Evolutionary conservation across 2,329 filamentous ascomycete species (phyloP).

Genomic region (Pseudopithomyces maydicus): DNA sequence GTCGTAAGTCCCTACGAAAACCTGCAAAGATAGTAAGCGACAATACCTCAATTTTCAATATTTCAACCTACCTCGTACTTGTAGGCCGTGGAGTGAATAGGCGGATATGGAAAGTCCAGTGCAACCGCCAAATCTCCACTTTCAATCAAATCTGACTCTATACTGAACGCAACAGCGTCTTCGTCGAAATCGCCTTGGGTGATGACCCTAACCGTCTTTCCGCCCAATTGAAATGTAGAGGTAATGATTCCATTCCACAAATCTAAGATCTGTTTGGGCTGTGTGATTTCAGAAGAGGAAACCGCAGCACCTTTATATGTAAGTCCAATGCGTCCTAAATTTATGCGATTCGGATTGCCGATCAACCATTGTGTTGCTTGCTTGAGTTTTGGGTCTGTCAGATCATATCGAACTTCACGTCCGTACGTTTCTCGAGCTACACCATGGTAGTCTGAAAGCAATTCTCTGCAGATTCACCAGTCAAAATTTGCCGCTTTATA

Average conservation of each 20-base stretch:
- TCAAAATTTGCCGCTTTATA: not conserved
- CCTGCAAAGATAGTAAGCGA: conserved; percentile 35
- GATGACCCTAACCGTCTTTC: conserved; percentile 48
- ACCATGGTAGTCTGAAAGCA: conserved; percentile 34
- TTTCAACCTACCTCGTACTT: conserved; percentile 26
- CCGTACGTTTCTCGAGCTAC: conserved; percentile 47
- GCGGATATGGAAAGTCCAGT: conserved; percentile 58
- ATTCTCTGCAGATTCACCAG: conserved; percentile 14
- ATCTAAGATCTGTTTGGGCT: conserved; percentile 54
- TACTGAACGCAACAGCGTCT: conserved; percentile 52
- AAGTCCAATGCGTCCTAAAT: conserved; percentile 56
- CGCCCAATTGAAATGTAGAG: conserved; percentile 53
- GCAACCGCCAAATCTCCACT: conserved; percentile 51
- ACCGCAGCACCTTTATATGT: conserved; percentile 49
- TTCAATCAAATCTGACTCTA: conserved; percentile 51
- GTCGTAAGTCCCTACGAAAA: conserved; percentile 58
- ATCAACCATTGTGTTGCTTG: conserved; percentile 60
- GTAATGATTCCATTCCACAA: conserved; percentile 53
- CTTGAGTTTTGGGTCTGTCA: conserved; percentile 47
- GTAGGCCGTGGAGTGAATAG: conserved; percentile 25
- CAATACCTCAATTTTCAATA: not conserved
- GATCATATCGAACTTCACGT: conserved; percentile 50
- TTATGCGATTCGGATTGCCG: conserved; percentile 59
- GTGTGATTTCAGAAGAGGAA: conserved; percentile 48
- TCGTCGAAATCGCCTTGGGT: conserved; percentile 54